Conservation (phyloP, 2,329 filamentous ascomycete genomes). For the Monilinia vaccinii-corymbosi region DNA sequence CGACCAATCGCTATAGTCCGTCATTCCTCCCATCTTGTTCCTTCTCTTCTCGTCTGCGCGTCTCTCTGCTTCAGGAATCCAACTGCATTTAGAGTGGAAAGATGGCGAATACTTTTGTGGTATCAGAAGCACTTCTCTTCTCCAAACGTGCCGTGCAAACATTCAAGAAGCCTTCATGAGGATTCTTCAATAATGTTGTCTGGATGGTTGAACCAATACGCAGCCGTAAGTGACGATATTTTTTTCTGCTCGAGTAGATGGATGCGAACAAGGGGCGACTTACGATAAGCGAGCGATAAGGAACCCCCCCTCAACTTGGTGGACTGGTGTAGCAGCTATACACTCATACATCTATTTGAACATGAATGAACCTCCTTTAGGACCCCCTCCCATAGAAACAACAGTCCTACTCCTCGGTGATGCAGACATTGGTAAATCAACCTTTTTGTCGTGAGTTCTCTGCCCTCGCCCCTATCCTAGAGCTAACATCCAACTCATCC, state of each 20-base stretch:
- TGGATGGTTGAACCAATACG: slow-evolving; percentile 1
- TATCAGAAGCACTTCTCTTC: background rate
- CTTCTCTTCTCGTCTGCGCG: slow-evolving; percentile 6
- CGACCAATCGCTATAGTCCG: slow-evolving; percentile 57
- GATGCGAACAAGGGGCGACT: too few relatives aligned
- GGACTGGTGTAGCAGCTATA: too few relatives aligned
- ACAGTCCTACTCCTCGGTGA: slow-evolving; percentile 52
- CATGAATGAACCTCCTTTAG: slow-evolving; percentile 26
- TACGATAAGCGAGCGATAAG: too few relatives aligned
- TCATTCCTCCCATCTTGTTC: slow-evolving; percentile 18
- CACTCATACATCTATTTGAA: background rate
- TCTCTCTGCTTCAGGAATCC: slow-evolving; percentile 7
- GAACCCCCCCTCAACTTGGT: background rate
- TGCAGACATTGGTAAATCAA: slow-evolving; percentile 50
- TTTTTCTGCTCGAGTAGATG: background rate
- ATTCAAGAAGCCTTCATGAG: slow-evolving; percentile 1
- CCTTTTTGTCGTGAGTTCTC: slow-evolving; percentile 48
- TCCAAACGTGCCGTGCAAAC: background rate
- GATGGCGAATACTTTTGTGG: background rate
- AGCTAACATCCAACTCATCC: slow-evolving; percentile 14
- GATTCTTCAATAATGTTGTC: background rate
- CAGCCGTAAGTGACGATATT: background rate
- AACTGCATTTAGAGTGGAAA: background rate
- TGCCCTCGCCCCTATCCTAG: background rate
- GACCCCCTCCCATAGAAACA: slow-evolving; percentile 32